A percentile compares a stretch with the other conserved stretches of the same genome.
These are phyloP conservation scores for Tulasnella sp. DNA, from an alignment of 768 basidiomycete species.

Conservation along the genomic window DNA sequence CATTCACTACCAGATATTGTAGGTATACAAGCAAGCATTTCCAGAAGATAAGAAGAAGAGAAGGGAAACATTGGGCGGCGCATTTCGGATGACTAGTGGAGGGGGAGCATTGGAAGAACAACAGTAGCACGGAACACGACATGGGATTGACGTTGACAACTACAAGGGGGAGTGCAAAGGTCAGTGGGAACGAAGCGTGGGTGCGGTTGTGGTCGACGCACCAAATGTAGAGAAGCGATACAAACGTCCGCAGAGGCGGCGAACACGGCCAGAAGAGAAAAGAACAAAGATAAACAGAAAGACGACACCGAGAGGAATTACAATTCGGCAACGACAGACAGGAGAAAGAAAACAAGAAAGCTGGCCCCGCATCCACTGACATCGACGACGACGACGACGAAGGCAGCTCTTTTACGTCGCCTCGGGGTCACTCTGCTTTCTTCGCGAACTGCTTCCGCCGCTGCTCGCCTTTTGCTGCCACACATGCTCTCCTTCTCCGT, in stretches of 20 bases:
- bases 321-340: neutral
- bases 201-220: neutral
- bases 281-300: neutral
- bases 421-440: conserved; percentile 23
- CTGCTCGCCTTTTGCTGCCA: conserved; percentile 30
- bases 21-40: neutral
- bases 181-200: neutral
- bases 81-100: neutral
- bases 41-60: neutral
- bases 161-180: neutral
- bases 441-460: conserved; percentile 20
- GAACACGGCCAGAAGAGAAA: neutral
- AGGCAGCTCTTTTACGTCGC: conserved; percentile 4
- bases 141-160: neutral
- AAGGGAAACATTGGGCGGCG: neutral
- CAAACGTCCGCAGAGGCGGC: neutral
- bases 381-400: neutral
- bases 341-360: neutral
- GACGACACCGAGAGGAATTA: neutral
- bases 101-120: neutral
- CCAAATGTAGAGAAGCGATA: neutral
- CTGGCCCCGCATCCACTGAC: neutral
- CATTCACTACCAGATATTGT: neutral
- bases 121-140: neutral
- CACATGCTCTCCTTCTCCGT: conserved; percentile 55